Conservation (phyloP, 2,329 filamentous ascomycete species). For the Falciphora oryzae region DNA sequence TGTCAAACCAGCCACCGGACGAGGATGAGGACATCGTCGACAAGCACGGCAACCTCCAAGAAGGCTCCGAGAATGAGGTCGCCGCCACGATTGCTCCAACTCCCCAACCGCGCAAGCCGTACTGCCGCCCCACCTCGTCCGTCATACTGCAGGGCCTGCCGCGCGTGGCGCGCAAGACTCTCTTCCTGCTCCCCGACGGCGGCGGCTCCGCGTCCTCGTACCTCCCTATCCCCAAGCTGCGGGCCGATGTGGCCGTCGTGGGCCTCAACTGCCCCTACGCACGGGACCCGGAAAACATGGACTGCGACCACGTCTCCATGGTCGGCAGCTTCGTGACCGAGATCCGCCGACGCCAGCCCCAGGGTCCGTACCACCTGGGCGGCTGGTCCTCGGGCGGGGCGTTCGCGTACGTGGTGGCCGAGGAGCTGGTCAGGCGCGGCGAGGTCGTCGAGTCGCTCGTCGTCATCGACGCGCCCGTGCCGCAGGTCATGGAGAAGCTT, state of each 20-base stretch:
- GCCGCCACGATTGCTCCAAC: too few relatives aligned
- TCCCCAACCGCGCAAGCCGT: too few relatives aligned
- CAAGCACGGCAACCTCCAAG: too few relatives aligned
- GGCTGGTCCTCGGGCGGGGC: slow-evolving; percentile 59
- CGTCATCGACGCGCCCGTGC: slow-evolving; percentile 5
- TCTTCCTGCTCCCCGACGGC: slow-evolving; percentile 14
- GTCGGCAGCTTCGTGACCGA: slow-evolving; percentile 47
- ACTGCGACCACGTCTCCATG: slow-evolving; percentile 44
- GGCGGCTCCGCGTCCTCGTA: slow-evolving; percentile 35
- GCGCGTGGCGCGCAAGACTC: too few relatives aligned
- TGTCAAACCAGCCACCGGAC: too few relatives aligned
- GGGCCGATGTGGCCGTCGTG: slow-evolving; percentile 30
- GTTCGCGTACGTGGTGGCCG: slow-evolving; percentile 43
- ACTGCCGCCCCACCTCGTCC: too few relatives aligned
- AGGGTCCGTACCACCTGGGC: slow-evolving; percentile 46
- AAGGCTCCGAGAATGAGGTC: too few relatives aligned
- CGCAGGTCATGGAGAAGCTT: neutral
- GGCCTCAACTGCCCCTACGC: slow-evolving; percentile 54
- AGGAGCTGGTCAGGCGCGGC: slow-evolving; percentile 1
- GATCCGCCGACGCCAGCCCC: slow-evolving; percentile 50
- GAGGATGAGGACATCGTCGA: too few relatives aligned
- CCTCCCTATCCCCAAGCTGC: slow-evolving; percentile 43
- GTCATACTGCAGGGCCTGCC: too few relatives aligned
- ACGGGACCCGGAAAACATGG: slow-evolving; percentile 49
- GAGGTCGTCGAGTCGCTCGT: slow-evolving; percentile 1